phyloP scores from a whole-genome alignment of 164 flowering plant genomes.

The Macadamia integrifolia region DNA sequence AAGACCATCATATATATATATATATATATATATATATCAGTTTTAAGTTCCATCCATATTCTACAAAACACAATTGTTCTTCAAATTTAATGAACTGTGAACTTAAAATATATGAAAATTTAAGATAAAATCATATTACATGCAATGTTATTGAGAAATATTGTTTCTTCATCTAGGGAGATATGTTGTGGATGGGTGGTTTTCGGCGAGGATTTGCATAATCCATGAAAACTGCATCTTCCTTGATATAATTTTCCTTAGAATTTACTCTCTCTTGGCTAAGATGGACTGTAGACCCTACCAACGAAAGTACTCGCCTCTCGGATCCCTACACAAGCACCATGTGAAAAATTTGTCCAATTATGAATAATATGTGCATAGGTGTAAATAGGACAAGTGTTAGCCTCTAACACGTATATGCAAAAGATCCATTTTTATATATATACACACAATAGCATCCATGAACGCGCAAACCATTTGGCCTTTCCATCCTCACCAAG shows the following conservation, averaged over 20 bases:
- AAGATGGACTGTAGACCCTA: conserved; percentile 19
- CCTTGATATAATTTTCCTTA: conserved; percentile 17
- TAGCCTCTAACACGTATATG: neutral
- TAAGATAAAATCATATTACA: neutral
- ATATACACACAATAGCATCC: neutral
- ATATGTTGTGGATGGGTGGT: conserved; percentile 54
- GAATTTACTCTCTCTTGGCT: conserved; percentile 27
- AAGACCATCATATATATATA: neutral
- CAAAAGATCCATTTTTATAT: too few species aligned
- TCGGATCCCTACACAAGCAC: conserved; percentile 26
- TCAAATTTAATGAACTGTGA: neutral
- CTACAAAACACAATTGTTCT: neutral
- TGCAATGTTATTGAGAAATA: neutral
- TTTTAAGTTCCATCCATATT: neutral
- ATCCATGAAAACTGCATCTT: conserved; percentile 40
- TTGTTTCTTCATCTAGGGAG: conserved; percentile 19
- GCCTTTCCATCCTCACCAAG: conserved; percentile 14
- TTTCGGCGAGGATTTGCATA: conserved; percentile 50
- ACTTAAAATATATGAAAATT: neutral
- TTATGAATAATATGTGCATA: too few species aligned
- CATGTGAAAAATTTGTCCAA: neutral
- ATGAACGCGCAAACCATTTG: conserved; percentile 19
- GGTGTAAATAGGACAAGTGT: too few species aligned
- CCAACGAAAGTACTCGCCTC: conserved; percentile 19
- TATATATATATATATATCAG: too few species aligned